A percentile compares a stretch with the other conserved stretches of the same genome.
Conservation (phyloP, 805 yeast genomes). For the Wickerhamiella qilinensis region DNA sequence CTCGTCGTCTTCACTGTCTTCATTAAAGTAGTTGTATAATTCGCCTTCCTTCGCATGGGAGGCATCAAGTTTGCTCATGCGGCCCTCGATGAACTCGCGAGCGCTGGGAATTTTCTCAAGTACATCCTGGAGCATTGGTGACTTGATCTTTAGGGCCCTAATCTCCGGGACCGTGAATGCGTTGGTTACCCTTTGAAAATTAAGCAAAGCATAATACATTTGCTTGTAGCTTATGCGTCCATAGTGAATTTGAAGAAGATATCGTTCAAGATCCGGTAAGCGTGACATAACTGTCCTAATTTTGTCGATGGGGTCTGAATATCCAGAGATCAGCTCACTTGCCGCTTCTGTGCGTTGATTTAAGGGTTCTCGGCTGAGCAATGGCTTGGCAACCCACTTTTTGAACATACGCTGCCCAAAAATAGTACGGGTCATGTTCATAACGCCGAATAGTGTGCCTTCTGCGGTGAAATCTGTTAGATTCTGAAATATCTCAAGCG, state of each 20-base stretch:
- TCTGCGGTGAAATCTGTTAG: constrained; percentile 35
- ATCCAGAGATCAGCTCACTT: constrained; percentile 24
- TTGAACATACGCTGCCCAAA: constrained; percentile 56
- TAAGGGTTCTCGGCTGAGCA: constrained; percentile 37
- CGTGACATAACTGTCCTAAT: constrained; percentile 18
- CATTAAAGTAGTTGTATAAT: constrained; percentile 5
- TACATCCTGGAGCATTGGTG: constrained; percentile 24
- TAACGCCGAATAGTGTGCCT: constrained; percentile 66
- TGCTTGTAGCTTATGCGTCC: constrained; percentile 44
- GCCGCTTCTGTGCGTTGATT: constrained; percentile 49
- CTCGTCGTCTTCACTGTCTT: constrained; percentile 1
- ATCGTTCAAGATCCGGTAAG: constrained; percentile 43
- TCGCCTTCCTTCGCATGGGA: constrained; percentile 16
- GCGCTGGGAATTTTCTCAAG: constrained; percentile 26
- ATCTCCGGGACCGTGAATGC: constrained; percentile 13
- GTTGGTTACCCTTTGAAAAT: constrained; percentile 23
- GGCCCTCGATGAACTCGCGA: constrained; percentile 17
- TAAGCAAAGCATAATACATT: constrained; percentile 35
- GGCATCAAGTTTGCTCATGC: constrained; percentile 14
- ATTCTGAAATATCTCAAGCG: constrained; percentile 62
- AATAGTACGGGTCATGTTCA: constrained; percentile 65
- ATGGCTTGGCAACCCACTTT: constrained; percentile 65
- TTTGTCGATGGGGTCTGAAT: constrained; percentile 15
- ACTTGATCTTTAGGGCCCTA: constrained; percentile 17
- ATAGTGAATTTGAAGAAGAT: constrained; percentile 43